Evolutionary conservation across 106 monocot species (phyloP).

Genomic region (Amphibolis antarctica): DNA sequence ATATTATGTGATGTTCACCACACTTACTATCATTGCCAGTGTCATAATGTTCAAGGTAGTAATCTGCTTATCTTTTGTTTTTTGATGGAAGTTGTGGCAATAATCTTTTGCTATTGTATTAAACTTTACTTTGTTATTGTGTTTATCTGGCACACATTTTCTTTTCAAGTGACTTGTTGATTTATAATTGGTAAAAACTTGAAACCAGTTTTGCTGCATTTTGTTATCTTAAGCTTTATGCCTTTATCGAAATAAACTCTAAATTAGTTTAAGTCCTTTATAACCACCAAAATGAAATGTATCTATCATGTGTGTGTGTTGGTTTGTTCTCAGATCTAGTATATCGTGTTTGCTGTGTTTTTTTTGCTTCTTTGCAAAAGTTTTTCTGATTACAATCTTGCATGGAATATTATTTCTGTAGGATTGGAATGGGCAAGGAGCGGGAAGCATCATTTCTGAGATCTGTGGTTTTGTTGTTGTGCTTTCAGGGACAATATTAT

Average conservation of each 20-base stretch:
- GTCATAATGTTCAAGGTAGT: conserved; percentile 38
- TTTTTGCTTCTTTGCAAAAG: background rate
- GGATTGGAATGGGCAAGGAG: conserved; percentile 86
- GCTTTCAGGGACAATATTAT: conserved; percentile 74
- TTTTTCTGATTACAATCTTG: background rate
- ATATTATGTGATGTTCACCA: conserved; percentile 33
- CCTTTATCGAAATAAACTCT: too few relatives aligned
- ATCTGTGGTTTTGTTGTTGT: conserved; percentile 88
- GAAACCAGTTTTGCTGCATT: too few relatives aligned
- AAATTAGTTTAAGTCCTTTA: too few relatives aligned
- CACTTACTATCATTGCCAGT: conserved; percentile 23
- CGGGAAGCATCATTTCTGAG: conserved; percentile 70
- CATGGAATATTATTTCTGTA: conserved; percentile 6
- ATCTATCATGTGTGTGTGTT: background rate
- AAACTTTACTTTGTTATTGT: background rate
- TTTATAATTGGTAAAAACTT: too few relatives aligned
- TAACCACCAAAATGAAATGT: too few relatives aligned
- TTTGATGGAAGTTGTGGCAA: background rate
- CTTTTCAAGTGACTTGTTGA: too few relatives aligned
- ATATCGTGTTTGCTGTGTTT: background rate
- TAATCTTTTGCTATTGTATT: background rate
- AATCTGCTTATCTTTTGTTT: background rate
- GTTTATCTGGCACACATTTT: background rate
- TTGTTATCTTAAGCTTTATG: too few relatives aligned
- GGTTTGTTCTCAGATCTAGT: background rate